Conservation (phyloP, 352 stramenopile genomes). For the Phytophthora citricola region DNA sequence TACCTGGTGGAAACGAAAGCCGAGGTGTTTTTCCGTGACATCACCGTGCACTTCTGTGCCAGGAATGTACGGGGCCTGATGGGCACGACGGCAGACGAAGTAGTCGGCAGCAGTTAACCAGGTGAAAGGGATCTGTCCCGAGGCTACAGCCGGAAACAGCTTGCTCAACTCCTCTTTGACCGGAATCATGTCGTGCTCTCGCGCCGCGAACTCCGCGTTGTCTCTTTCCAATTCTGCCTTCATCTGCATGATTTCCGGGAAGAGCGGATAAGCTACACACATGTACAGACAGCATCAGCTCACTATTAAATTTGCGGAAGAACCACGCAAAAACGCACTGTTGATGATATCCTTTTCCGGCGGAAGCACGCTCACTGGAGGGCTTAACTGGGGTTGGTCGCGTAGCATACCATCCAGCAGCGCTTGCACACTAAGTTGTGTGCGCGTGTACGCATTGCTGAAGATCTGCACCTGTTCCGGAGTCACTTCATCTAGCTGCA, state of each 20-base stretch:
- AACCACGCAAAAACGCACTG: conserved; percentile 40
- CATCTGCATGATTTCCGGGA: conserved; percentile 66
- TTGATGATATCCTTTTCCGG: conserved; percentile 82
- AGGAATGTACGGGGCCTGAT: conserved; percentile 57
- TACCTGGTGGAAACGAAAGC: conserved; percentile 81
- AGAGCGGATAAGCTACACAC: conserved; percentile 59
- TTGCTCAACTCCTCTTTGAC: conserved; percentile 62
- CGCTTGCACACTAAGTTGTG: conserved; percentile 79
- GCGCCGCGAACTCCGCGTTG: conserved; percentile 50
- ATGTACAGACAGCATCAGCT: conserved; percentile 11
- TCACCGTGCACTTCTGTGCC: conserved; percentile 56
- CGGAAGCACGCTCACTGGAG: conserved; percentile 63
- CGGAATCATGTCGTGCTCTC: conserved; percentile 61
- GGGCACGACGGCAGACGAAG: conserved; percentile 71
- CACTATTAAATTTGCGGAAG: background rate
- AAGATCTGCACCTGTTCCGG: conserved; percentile 59
- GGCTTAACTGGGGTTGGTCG: conserved; percentile 41
- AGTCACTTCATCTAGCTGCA: conserved; percentile 47
- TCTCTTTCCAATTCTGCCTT: conserved; percentile 60
- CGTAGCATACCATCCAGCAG: conserved; percentile 60
- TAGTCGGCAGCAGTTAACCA: conserved; percentile 82
- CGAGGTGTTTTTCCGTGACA: conserved; percentile 56
- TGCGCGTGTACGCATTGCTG: conserved; percentile 79
- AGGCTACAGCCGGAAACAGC: conserved; percentile 59
- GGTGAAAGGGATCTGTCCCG: conserved; percentile 48